Evolutionary conservation across 768 basidiomycete genomes (phyloP), one percentile per base, ranked within the genome.

Genomic region (Ephemerocybe angulata): DNA sequence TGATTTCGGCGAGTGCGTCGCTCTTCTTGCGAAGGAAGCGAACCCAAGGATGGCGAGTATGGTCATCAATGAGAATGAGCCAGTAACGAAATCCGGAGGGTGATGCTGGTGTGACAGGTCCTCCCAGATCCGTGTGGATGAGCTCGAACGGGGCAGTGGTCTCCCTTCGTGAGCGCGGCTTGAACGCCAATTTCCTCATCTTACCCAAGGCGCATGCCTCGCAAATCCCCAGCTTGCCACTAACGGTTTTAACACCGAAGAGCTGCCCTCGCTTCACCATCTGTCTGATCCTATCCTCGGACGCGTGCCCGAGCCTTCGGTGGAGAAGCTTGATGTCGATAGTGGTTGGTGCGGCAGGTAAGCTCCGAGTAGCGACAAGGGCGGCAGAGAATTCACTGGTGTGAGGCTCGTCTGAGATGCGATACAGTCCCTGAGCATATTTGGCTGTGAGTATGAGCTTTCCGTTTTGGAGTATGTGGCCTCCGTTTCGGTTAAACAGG

Each of bases 41-140:
- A 2, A 65, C 41, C 55, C 58, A 57, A 17, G 41, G 50, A 42
- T 54, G 57, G 10, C 52, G 50, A 3, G 46, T 50, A 19, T 29
- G 25, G 19, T 60, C 58, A 52, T 59, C 55, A n/a, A 59, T 46
- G 43, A 64, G 60, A 3, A 56, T 48, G n/a, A 58, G 53, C 55
- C 57, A 64, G 29, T 62, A 62, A 24, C 57, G 47, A 28, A 57
- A 53, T 1, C 58, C 55, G 21, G 52, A 54, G 7, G 43, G 22
- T n/a, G 55, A 44, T 2, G 7, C 3, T 7, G 60, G 56, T 25
- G 47, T 58, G 24, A 60, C 51, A 13, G 60, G 60, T 11, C 56
- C 53, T 5, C 53, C 56, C 6, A 57, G 42, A 21, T 60, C 58
- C 2, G 55, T 57, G 22, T 60, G 59, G 17, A 57, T 40, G 30